Conservation (phyloP, 352 stramenopile genomes). For the Peronospora belbahrii region DNA sequence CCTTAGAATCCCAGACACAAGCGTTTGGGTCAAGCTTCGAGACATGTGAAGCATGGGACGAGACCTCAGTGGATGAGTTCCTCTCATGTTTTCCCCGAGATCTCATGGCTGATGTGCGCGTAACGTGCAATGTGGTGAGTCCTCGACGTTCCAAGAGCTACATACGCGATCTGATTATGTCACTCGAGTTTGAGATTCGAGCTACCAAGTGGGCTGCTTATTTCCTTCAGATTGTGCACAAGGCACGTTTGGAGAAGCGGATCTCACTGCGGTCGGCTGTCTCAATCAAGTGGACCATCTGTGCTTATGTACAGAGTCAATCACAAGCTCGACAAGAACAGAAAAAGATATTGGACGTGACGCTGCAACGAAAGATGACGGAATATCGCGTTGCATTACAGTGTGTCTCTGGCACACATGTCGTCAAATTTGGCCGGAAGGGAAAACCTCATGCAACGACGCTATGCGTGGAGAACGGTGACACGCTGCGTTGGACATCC, state of each 20-base stretch:
- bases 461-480: slow-evolving; percentile 69
- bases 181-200: slow-evolving; percentile 66
- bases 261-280: slow-evolving; percentile 31
- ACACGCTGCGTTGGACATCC: slow-evolving; percentile 74
- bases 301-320: slow-evolving; percentile 44
- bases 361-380: slow-evolving; percentile 72
- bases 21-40: slow-evolving; percentile 1
- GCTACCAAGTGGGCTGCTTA: slow-evolving; percentile 77
- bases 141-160: slow-evolving; percentile 21
- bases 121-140: slow-evolving; percentile 31
- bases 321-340: slow-evolving; percentile 30
- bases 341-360: slow-evolving; percentile 40
- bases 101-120: slow-evolving; percentile 36
- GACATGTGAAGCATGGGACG: slow-evolving; percentile 16
- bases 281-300: slow-evolving; percentile 59
- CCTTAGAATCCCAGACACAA: slow-evolving; percentile 2
- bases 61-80: slow-evolving; percentile 35
- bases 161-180: slow-evolving; percentile 33
- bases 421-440: slow-evolving; percentile 79
- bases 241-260: slow-evolving; percentile 19
- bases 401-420: slow-evolving; percentile 58
- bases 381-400: slow-evolving; percentile 78
- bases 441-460: slow-evolving; percentile 66
- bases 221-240: slow-evolving; percentile 52
- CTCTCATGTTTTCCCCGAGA: slow-evolving; percentile 29